phyloP scores from a whole-genome alignment of 352 stramenopile species.

The Globisporangium emineosum region DNA sequence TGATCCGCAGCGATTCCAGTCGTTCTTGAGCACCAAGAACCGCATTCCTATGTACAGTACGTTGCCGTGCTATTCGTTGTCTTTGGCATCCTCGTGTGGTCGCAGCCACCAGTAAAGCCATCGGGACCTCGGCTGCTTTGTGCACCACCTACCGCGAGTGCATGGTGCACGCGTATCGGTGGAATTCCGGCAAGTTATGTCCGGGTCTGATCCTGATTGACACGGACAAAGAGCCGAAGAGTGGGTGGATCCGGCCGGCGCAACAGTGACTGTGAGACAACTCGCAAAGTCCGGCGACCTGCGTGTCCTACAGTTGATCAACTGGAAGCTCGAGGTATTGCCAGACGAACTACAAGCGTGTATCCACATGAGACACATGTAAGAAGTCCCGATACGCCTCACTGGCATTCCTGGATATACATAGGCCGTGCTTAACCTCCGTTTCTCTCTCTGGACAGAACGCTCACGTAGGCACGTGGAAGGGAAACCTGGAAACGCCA shows the following conservation, averaged over 20 bases:
- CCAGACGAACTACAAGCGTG: constrained; percentile 31
- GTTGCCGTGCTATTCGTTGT: constrained; percentile 18
- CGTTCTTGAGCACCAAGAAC: too few species aligned
- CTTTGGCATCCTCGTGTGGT: constrained; percentile 16
- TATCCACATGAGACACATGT: constrained; percentile 36
- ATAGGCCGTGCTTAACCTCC: too few species aligned
- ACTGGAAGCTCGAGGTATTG: constrained; percentile 19
- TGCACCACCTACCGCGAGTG: constrained; percentile 26
- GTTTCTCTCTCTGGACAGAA: neutral
- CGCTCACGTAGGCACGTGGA: constrained; percentile 30
- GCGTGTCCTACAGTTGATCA: constrained; percentile 33
- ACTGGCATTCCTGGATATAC: too few species aligned
- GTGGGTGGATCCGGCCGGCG: constrained; percentile 29
- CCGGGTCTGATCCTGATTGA: constrained; percentile 34
- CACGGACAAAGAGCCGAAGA: constrained; percentile 22
- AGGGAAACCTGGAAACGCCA: too few species aligned
- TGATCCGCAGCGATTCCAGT: too few species aligned
- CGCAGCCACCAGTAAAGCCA: constrained; percentile 3
- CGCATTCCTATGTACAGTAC: too few species aligned
- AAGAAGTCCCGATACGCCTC: neutral
- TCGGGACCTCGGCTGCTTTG: neutral
- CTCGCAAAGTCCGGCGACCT: constrained; percentile 26
- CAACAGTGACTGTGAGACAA: constrained; percentile 18
- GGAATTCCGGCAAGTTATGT: constrained; percentile 10
- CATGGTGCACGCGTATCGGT: constrained; percentile 25